Base-by-base conservation (phyloP, 768 basidiomycete genomes). In the Grammothele lineata region DNA sequence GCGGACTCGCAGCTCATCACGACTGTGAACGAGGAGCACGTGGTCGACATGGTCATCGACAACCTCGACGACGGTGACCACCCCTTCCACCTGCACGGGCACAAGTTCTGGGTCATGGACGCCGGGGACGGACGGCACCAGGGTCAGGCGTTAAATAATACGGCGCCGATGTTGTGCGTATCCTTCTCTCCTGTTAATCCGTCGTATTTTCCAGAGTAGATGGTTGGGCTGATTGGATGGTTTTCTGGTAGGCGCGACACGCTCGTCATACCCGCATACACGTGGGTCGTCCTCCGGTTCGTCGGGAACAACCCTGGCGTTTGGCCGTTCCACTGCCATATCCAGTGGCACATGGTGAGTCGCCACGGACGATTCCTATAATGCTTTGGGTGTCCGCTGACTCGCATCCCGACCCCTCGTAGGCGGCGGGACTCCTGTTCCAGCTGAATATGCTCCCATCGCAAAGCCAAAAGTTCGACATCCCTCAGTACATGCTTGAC, bases 261-360 rank as follows among this genome's bases (percentile, higher is more conserved):
- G 1, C 46, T 71, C 14, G 59, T 71, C 30, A 49, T 75, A 34
- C 71, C 71, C 1, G 65, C 65, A 17, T 72, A 56, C 47, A 63
- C 64, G 23, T 74, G 60, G 56, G 53, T 62, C 23, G 58, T 61
- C 15, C 60, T 75, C 18, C 67, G 74, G 24, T 73, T 72, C 48
- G 58, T 70, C 14, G 64, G 66, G 5, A 70, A 74, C 54, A 73
- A 73, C 44, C 68, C 73, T 0, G 73, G 73, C 24, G 47, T 71
- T 32, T 75, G 72, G 72, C 69, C 70, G 1, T 69, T 75, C 59
- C 73, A 74, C 54, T 74, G 73, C 30, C 73, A 54, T 33, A 54
- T 54, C 40, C 53, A 54, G 45, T 54, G 53, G 53, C 53, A 54
- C 48, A 54, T 54, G 53, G 53, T 54, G 37, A 22, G 40, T 39